A percentile compares a stretch with the other conserved stretches of the same genome.
phyloP scores from a whole-genome alignment of 2,329 filamentous ascomycete genomes.

The Alternaria metachromatica region DNA sequence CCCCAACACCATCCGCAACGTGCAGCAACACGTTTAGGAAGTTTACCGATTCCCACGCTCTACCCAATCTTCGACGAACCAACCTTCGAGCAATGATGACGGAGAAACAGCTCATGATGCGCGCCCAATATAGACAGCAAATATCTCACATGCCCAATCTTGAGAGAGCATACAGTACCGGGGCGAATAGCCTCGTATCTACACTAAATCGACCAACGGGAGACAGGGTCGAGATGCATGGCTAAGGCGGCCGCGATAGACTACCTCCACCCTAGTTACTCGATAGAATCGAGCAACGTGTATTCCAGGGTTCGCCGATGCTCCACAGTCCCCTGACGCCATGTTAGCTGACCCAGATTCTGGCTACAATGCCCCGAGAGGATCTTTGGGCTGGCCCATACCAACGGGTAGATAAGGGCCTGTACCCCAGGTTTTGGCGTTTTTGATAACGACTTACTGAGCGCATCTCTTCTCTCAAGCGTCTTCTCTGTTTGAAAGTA shows the following conservation, averaged over 20 bases:
- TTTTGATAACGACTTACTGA: slow-evolving; percentile 15
- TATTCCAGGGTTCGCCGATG: slow-evolving; percentile 18
- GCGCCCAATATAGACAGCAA: neutral
- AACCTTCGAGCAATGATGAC: neutral
- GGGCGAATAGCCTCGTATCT: slow-evolving; percentile 6
- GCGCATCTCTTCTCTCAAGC: slow-evolving; percentile 6
- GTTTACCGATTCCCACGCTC: neutral
- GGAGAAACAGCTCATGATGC: neutral
- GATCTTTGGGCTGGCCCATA: slow-evolving; percentile 20
- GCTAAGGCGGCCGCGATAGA: slow-evolving; percentile 36
- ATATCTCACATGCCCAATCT: neutral
- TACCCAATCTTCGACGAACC: neutral
- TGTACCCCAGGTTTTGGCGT: slow-evolving; percentile 46
- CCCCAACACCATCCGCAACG: slow-evolving; percentile 7
- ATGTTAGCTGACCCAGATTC: slow-evolving; percentile 22
- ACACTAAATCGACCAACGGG: slow-evolving; percentile 21
- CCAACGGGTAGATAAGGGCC: slow-evolving; percentile 41
- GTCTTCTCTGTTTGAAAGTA: neutral
- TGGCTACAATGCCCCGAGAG: slow-evolving; percentile 8
- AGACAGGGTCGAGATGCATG: slow-evolving; percentile 21
- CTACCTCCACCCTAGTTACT: slow-evolving; percentile 24
- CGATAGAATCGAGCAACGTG: slow-evolving; percentile 46
- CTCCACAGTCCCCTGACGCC: slow-evolving; percentile 27
- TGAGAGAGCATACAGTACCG: neutral
- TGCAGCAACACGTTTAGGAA: slow-evolving; percentile 4